Conservation (phyloP, 1,139 yeast genomes). For the Magnusiomyces starmeri region DNA sequence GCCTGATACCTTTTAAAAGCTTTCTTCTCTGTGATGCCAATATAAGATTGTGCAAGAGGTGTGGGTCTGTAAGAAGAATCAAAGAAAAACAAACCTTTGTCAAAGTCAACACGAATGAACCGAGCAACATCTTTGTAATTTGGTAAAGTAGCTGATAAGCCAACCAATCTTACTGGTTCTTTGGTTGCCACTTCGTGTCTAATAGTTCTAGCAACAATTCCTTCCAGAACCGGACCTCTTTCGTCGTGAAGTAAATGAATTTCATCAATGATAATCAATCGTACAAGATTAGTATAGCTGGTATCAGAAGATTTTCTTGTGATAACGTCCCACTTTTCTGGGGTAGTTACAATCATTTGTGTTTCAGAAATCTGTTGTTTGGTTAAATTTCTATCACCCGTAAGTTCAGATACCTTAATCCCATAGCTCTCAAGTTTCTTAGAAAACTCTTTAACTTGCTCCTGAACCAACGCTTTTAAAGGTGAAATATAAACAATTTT, state of each 20-base stretch:
- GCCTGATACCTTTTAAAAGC: constrained; percentile 74
- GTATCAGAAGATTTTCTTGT: constrained; percentile 70
- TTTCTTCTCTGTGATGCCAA: constrained; percentile 81
- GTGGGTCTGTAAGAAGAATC: constrained; percentile 85
- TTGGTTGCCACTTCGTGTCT: constrained; percentile 42
- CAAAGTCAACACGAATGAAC: constrained; percentile 61
- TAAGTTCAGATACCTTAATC: constrained; percentile 71
- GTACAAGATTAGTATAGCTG: constrained; percentile 55
- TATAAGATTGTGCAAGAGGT: constrained; percentile 80
- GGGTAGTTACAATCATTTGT: constrained; percentile 85
- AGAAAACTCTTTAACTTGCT: constrained; percentile 82
- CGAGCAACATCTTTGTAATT: constrained; percentile 82
- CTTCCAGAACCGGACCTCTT: constrained; percentile 91
- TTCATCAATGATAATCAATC: constrained; percentile 82
- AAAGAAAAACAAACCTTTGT: constrained; percentile 62
- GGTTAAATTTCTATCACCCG: constrained; percentile 83
- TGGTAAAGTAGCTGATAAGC: constrained; percentile 90
- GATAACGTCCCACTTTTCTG: constrained; percentile 95
- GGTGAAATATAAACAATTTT: constrained; percentile 92
- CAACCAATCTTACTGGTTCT: constrained; percentile 61
- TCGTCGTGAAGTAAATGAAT: constrained; percentile 89
- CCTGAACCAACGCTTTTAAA: constrained; percentile 88
- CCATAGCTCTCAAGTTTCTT: constrained; percentile 63
- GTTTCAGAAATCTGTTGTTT: constrained; percentile 71
- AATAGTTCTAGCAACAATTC: constrained; percentile 70